Evolutionary conservation across 768 basidiomycete species (phyloP), one percentile per base, ranked within the genome.

Genomic region (Tulasnella sp.): DNA sequence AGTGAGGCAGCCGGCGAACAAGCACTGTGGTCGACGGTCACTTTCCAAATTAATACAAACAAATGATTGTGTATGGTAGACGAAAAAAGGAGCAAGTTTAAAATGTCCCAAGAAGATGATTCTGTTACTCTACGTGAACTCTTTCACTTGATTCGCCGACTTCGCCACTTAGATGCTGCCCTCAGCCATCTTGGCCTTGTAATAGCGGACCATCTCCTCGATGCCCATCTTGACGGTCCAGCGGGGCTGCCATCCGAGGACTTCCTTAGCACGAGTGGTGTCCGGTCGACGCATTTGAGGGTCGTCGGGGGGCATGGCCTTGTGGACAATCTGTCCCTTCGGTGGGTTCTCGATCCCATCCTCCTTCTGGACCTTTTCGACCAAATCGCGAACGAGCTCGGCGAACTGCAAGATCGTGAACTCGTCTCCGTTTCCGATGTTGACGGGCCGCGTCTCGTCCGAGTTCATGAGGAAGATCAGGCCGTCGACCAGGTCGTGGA

Each of bases 361-460:
- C 76, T 94, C 90, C 75, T 86, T 85, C 81, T 98, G 92, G 17
- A 99, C 93, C 82, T 92, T 90, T 80, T 91, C 90, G 62, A 98
- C 97, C 72, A 94, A 89, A 66, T 95, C 91, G 71, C 94, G 87
- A 70, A 99, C 94, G 74, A 94, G 86, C 78, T 90, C 87, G 11
- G 97, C 97, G 80, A 98, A 98, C 75, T 96, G 90, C 66, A 89
- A 88, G 77, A 99, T 96, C 59, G 92, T 94, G 80, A 95, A 97
- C 83, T 99, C 97, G 80, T 98, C 94, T 67, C 89, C 83, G 77
- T 94, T 95, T 73, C 97, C 97, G 76, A 99, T 89, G 86, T 99
- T 99, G 80, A 96, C 93, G 1, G 97, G 97, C 39, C 93, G 90
- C 69, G 91, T 86, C 82, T 97, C 94, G 78, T 87, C 82, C 19